These are phyloP conservation scores for Populus alba DNA, from an alignment of 345 rosid genomes.

Conservation along the genomic window DNA sequence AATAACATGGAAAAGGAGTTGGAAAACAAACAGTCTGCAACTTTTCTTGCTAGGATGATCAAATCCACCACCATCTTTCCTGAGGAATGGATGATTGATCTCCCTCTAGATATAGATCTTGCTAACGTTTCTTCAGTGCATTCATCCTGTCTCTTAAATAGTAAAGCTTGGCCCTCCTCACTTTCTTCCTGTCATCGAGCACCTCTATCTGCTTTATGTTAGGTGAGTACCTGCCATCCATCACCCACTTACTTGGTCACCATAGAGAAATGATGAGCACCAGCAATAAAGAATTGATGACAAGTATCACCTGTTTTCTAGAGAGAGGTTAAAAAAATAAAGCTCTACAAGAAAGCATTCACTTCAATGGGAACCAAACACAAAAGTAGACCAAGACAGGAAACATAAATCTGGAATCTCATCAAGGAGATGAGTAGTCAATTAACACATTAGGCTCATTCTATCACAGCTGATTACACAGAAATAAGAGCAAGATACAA, in stretches of 20 bases:
- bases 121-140: conserved; percentile 62
- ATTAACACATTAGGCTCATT: too few relatives aligned
- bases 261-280: neutral
- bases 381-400: neutral
- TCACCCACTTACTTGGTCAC: conserved; percentile 16
- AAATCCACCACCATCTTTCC: conserved; percentile 5
- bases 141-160: conserved; percentile 91
- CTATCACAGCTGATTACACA: neutral
- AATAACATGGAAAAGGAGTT: neutral
- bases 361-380: neutral
- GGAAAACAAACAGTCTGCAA: conserved; percentile 3
- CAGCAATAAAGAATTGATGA: neutral
- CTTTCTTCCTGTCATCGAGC: conserved; percentile 81
- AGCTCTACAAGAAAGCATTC: neutral
- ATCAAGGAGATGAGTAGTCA: neutral
- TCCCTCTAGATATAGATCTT: conserved; percentile 9
- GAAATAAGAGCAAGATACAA: too few relatives aligned
- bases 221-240: conserved; percentile 78
- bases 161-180: conserved; percentile 94
- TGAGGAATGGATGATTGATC: neutral
- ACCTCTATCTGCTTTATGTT: conserved; percentile 91
- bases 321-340: neutral
- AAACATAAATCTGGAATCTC: neutral
- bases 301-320: neutral
- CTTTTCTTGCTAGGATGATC: conserved; percentile 9